Conservation (phyloP, 2,329 filamentous ascomycete genomes). For the Cordyceps militaris region DNA sequence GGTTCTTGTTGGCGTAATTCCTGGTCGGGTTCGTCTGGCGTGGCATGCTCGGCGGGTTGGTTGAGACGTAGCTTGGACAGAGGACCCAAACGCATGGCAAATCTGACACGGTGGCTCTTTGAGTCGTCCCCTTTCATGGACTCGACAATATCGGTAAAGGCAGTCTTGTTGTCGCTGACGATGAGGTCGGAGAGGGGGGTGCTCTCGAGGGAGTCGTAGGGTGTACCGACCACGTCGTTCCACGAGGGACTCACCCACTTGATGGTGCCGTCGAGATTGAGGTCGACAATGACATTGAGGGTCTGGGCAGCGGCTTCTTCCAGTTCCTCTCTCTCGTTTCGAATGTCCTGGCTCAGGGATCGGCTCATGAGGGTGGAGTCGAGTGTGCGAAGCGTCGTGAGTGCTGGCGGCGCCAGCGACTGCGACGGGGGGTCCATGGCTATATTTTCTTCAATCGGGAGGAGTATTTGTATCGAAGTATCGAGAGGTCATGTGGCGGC, state of each 20-base stretch:
- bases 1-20: conserved; percentile 31
- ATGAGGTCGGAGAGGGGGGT: conserved; percentile 74
- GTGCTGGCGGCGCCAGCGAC: conserved; percentile 44
- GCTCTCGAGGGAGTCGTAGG: conserved; percentile 64
- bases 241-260: conserved; percentile 97
- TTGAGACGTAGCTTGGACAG: conserved; percentile 55
- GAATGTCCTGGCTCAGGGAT: conserved; percentile 79
- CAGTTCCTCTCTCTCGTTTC: conserved; percentile 86
- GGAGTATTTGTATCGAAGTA: not conserved
- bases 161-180: conserved; percentile 65
- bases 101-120: conserved; percentile 82
- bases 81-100: conserved; percentile 63
- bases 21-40: conserved; percentile 29
- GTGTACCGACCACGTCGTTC: conserved; percentile 83
- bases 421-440: conserved; percentile 37
- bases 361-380: conserved; percentile 50
- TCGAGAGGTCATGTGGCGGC: not conserved
- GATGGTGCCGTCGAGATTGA: conserved; percentile 82
- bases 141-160: conserved; percentile 78
- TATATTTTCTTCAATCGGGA: conserved; percentile 14
- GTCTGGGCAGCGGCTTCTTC: conserved; percentile 95
- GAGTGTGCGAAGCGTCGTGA: conserved; percentile 45
- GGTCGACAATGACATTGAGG: conserved; percentile 89
- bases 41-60: conserved; percentile 32
- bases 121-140: conserved; percentile 90